Evolutionary conservation across 257 asterid species (phyloP).

Genomic region (Penstemon newberryi): DNA sequence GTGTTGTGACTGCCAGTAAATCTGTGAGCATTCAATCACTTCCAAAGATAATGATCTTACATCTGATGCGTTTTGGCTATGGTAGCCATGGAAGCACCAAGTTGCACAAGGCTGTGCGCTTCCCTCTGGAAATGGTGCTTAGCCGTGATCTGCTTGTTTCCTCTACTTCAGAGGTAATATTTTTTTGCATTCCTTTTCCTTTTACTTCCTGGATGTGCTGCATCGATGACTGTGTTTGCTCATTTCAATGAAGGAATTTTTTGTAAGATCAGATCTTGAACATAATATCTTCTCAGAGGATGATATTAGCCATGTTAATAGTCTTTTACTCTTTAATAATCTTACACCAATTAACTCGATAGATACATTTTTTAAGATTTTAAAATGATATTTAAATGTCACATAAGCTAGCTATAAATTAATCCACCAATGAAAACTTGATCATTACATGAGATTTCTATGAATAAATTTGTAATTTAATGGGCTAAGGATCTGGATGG

Average conservation of each 20-base stretch:
- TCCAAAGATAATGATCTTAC: conserved; percentile 83
- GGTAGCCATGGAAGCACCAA: conserved; percentile 80
- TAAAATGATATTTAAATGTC: no score
- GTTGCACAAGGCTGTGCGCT: conserved; percentile 70
- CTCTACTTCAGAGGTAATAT: conserved; percentile 64
- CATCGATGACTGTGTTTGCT: conserved; percentile 4
- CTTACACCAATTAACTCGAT: no score
- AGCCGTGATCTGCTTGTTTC: conserved; percentile 77
- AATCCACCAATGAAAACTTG: no score
- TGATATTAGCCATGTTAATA: background rate
- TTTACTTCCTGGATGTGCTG: conserved; percentile 17
- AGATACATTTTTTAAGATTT: no score
- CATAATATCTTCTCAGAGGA: background rate
- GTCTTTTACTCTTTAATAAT: no score
- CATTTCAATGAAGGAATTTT: background rate
- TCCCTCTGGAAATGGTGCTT: conserved; percentile 70
- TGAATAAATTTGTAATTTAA: no score
- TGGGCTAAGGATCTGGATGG: no score
- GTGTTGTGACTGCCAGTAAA: conserved; percentile 73
- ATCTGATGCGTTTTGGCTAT: conserved; percentile 83
- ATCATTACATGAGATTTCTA: no score
- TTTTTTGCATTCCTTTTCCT: conserved; percentile 5
- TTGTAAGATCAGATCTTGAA: conserved; percentile 9
- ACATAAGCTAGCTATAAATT: no score
- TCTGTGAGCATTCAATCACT: conserved; percentile 66